Percentiles rank a stretch among this genome's conserved stretches.
Evolutionary conservation across 148 eudicot genomes (phyloP).

Genomic region (Fagopyrum esculentum): DNA sequence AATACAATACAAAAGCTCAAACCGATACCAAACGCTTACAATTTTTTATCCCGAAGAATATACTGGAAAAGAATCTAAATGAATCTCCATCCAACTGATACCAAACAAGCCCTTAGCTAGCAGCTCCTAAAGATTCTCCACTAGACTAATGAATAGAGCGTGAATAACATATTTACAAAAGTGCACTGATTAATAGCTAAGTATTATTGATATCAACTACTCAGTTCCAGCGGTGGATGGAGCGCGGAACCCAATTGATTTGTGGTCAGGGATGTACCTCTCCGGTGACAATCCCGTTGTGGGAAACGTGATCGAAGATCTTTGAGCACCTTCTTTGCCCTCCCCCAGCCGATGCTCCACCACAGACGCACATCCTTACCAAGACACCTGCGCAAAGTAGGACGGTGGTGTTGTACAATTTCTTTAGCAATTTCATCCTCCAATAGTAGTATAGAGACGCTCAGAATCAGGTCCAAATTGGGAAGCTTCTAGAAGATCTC

Average conservation of each 20-base stretch:
- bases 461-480: constrained; percentile 86
- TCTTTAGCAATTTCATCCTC: constrained; percentile 66
- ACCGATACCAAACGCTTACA: no score
- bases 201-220: constrained; percentile 17
- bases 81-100: no score
- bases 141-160: no score
- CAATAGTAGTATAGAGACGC: constrained; percentile 96
- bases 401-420: constrained; percentile 59
- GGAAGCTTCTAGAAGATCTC: constrained; percentile 11
- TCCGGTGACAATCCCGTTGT: constrained; percentile 85
- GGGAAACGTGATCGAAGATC: constrained; percentile 77
- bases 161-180: no score
- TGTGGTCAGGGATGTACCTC: constrained; percentile 99
- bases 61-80: no score
- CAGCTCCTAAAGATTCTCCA: no score
- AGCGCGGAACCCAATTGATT: constrained; percentile 50
- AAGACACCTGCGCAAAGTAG: constrained; percentile 65
- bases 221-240: constrained; percentile 26
- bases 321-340: constrained; percentile 71
- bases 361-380: constrained; percentile 38
- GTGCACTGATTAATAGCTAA: no score
- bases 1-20: no score
- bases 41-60: no score
- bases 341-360: constrained; percentile 62
- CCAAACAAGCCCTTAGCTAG: no score